These are phyloP conservation scores for Neofusicoccum umdonicola DNA, from an alignment of 2,329 filamentous ascomycete species.

Conservation along the genomic window DNA sequence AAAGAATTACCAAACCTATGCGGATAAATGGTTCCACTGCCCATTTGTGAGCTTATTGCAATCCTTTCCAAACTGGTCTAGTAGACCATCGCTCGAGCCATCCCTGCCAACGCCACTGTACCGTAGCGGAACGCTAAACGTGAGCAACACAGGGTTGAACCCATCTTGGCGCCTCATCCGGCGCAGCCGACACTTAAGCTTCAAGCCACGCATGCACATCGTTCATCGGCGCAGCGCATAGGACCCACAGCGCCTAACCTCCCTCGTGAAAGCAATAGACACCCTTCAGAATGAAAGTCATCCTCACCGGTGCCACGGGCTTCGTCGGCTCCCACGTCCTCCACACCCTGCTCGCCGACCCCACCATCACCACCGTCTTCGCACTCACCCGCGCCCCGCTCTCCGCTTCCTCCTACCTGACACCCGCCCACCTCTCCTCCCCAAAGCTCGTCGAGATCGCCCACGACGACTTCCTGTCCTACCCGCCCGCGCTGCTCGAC, in stretches of 20 bases:
- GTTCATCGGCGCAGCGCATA: not conserved
- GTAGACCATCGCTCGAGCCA: too few relatives aligned
- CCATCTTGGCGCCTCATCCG: too few relatives aligned
- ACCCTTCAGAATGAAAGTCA: constrained; percentile 8
- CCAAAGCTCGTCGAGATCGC: not conserved
- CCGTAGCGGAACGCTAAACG: too few relatives aligned
- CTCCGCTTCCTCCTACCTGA: not conserved
- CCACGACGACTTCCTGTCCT: not conserved
- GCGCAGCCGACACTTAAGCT: too few relatives aligned
- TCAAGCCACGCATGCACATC: too few relatives aligned
- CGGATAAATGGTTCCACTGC: too few relatives aligned
- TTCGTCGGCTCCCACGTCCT: constrained; percentile 20
- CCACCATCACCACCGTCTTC: not conserved
- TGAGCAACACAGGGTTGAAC: too few relatives aligned
- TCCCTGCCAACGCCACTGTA: too few relatives aligned
- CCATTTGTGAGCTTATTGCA: too few relatives aligned
- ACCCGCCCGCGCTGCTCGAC: not conserved
- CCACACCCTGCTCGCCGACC: constrained; percentile 14
- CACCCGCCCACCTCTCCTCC: not conserved
- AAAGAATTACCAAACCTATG: too few relatives aligned
- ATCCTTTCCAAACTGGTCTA: too few relatives aligned
- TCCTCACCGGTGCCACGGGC: constrained; percentile 21
- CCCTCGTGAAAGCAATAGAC: too few relatives aligned
- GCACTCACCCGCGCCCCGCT: not conserved
- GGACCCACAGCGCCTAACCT: not conserved